A percentile compares a stretch with the other conserved stretches of the same genome.
phyloP scores from a whole-genome alignment of 2,329 filamentous ascomycete genomes.

The Colletotrichum sansevieriae region DNA sequence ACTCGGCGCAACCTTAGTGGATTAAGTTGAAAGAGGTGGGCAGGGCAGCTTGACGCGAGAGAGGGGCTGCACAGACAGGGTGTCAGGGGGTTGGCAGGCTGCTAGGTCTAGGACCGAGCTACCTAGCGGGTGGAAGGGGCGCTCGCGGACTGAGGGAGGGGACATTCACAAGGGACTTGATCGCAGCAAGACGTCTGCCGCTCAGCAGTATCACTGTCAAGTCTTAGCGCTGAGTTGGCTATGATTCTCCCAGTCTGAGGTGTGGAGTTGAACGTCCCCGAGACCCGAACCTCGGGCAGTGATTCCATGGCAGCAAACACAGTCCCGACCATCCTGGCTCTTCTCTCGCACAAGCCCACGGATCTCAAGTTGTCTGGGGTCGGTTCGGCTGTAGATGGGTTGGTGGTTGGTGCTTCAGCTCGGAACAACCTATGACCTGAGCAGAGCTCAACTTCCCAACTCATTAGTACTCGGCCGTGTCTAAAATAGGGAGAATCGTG shows the following conservation, averaged over 20 bases:
- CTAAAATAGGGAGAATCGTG: not conserved
- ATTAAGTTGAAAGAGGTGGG: no score
- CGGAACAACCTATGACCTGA: not conserved
- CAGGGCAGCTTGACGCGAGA: no score
- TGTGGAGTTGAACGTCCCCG: slow-evolving; percentile 10
- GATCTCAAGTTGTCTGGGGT: slow-evolving; percentile 3
- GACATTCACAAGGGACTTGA: slow-evolving; percentile 3
- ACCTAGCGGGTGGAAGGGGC: not conserved
- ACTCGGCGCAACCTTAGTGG: not conserved
- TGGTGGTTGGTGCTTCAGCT: not conserved
- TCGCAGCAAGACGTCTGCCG: not conserved
- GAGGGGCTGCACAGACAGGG: slow-evolving; percentile 10
- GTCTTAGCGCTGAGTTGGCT: slow-evolving; percentile 26
- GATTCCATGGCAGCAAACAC: not conserved
- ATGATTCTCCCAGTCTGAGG: no score
- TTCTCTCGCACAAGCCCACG: not conserved
- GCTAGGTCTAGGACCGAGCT: slow-evolving; percentile 5
- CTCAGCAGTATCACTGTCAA: slow-evolving; percentile 4
- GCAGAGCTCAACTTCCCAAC: not conserved
- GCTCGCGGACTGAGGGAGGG: not conserved
- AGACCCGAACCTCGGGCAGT: slow-evolving; percentile 30
- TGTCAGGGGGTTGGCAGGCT: slow-evolving; percentile 25
- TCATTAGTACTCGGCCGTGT: not conserved
- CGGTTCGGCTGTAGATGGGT: slow-evolving; percentile 5
- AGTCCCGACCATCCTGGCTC: not conserved